These are phyloP conservation scores for Silene latifolia DNA, from an alignment of 148 eudicot species.

Conservation along the genomic window DNA sequence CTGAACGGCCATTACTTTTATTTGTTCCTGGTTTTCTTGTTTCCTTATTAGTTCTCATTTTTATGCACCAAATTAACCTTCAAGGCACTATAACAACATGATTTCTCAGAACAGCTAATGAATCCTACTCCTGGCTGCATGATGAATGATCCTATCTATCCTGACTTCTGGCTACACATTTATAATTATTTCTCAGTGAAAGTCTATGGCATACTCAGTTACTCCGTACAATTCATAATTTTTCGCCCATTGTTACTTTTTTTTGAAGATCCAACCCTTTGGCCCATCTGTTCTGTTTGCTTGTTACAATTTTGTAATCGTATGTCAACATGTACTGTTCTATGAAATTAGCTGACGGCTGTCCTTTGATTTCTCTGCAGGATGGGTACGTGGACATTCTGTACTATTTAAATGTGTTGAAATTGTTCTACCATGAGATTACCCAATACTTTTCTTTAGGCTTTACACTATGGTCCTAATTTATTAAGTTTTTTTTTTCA, in stretches of 20 bases:
- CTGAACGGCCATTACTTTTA: not conserved
- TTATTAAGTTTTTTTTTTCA: too few species aligned
- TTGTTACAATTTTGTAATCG: not conserved
- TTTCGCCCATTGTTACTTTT: not conserved
- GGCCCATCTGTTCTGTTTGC: not conserved
- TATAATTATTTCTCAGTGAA: not conserved
- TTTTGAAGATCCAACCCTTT: not conserved
- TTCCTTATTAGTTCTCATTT: too few species aligned
- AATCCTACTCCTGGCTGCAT: not conserved
- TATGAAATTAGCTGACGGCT: conserved; percentile 10
- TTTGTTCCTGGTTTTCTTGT: not conserved
- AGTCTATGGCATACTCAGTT: not conserved
- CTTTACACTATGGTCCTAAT: not conserved
- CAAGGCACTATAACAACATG: not conserved
- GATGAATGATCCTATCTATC: not conserved
- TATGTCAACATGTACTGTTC: not conserved
- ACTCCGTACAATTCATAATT: too few species aligned
- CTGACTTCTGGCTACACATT: not conserved
- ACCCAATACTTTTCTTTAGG: not conserved
- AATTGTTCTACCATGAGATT: not conserved
- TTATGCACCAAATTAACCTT: not conserved
- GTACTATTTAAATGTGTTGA: not conserved
- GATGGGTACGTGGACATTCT: conserved; percentile 77
- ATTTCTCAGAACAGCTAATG: not conserved
- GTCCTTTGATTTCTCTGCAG: conserved; percentile 48